Conservation (phyloP, 2,329 filamentous ascomycete species). For the Akanthomyces muscarius region DNA sequence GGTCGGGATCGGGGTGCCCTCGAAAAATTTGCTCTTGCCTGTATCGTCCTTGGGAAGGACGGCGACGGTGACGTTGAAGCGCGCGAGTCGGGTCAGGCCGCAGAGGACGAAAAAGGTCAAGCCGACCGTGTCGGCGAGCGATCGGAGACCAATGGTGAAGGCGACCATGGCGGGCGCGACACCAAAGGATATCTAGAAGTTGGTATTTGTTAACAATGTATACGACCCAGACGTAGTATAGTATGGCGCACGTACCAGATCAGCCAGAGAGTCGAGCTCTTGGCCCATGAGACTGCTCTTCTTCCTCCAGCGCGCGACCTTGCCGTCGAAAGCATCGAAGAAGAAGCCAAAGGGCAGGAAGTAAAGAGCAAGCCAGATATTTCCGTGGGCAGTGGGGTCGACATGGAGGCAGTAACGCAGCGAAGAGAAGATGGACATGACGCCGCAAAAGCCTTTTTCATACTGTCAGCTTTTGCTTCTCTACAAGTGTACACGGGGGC, state of each 20-base stretch:
- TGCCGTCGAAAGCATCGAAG: conserved; percentile 98
- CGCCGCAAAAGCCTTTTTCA: conserved; percentile 69
- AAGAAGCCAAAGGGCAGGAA: conserved; percentile 93
- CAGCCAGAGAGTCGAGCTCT: conserved; percentile 91
- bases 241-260: conserved; percentile 61
- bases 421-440: conserved; percentile 94
- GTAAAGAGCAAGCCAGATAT: conserved; percentile 76
- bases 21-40: conserved; percentile 93
- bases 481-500: conserved; percentile 8
- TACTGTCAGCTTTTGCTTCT: background rate
- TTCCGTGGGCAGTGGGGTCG: conserved; percentile 58
- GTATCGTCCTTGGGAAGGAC: conserved; percentile 85
- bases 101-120: conserved; percentile 90
- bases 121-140: conserved; percentile 72
- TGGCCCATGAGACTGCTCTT: conserved; percentile 98
- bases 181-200: conserved; percentile 81
- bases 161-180: conserved; percentile 83
- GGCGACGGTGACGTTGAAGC: conserved; percentile 94
- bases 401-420: conserved; percentile 81
- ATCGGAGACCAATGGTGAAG: conserved; percentile 85
- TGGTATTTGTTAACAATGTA: background rate
- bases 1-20: conserved; percentile 94
- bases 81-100: conserved; percentile 85
- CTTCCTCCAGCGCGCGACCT: conserved; percentile 91
- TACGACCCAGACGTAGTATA: too few species aligned